Evolutionary conservation across 305 asterid species (phyloP).

Genomic region (Fraxinus velutina): DNA sequence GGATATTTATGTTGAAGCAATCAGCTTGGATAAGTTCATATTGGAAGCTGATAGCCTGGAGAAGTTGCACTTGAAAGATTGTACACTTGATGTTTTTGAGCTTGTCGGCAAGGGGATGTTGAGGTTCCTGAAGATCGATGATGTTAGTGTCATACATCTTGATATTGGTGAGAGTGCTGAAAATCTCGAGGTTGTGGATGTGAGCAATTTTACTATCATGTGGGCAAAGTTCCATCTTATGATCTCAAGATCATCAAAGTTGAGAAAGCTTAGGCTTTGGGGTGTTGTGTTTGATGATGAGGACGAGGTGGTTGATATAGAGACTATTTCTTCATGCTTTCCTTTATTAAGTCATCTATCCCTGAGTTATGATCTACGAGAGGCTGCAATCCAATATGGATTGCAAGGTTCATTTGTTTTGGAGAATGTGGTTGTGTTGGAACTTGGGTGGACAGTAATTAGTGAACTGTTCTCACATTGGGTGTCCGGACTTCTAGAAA

Average conservation of each 20-base stretch:
- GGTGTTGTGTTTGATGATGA: constrained; percentile 87
- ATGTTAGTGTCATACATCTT: constrained; percentile 88
- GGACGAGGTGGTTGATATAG: constrained; percentile 79
- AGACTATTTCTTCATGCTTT: constrained; percentile 74
- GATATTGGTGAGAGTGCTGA: constrained; percentile 82
- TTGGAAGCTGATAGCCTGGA: constrained; percentile 79
- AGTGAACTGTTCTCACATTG: constrained; percentile 64
- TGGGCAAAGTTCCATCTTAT: constrained; percentile 87
- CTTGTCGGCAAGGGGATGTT: constrained; percentile 73
- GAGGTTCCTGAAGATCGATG: constrained; percentile 71
- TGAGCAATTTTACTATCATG: constrained; percentile 87
- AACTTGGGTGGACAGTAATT: constrained; percentile 85
- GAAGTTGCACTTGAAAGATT: constrained; percentile 82
- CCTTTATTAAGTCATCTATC: constrained; percentile 68
- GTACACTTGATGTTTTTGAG: constrained; percentile 79
- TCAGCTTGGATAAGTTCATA: constrained; percentile 79
- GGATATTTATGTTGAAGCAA: constrained; percentile 76
- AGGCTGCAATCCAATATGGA: constrained; percentile 63
- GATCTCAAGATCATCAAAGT: constrained; percentile 74
- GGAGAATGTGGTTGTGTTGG: constrained; percentile 70
- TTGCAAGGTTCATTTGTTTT: constrained; percentile 65
- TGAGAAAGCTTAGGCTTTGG: constrained; percentile 80
- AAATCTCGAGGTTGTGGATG: constrained; percentile 79
- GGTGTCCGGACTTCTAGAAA: constrained; percentile 72
- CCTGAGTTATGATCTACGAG: constrained; percentile 71